These are phyloP conservation scores for Hsuehochloa calcarea DNA, from an alignment of 176 grass and related monocot genomes.

Conservation along the genomic window DNA sequence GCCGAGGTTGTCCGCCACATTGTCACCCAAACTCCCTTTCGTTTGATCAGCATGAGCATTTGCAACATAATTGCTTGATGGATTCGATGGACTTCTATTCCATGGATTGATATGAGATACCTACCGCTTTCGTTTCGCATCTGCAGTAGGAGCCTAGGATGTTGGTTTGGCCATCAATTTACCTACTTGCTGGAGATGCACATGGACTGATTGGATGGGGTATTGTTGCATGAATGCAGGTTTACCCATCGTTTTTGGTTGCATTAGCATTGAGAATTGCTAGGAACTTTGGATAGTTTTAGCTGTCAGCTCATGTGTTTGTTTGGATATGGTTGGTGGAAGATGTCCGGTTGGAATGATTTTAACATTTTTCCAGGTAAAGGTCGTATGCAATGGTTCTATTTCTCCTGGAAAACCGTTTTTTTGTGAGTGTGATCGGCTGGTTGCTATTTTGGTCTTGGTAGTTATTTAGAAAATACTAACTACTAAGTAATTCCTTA, in stretches of 20 bases:
- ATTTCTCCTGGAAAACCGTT: background rate
- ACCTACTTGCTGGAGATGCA: background rate
- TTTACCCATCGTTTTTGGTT: conserved; percentile 27
- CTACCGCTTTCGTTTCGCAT: background rate
- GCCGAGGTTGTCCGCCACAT: conserved; percentile 44
- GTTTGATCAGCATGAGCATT: conserved; percentile 19
- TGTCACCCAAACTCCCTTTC: background rate
- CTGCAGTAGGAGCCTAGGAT: conserved; percentile 14
- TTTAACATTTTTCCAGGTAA: conserved; percentile 3
- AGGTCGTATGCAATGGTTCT: background rate
- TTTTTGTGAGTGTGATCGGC: background rate
- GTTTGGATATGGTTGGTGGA: conserved; percentile 39
- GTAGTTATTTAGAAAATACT: background rate
- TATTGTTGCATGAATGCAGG: conserved; percentile 12
- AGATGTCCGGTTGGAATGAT: conserved; percentile 3
- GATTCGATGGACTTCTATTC: conserved; percentile 10
- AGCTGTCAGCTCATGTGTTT: conserved; percentile 9
- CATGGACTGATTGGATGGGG: background rate
- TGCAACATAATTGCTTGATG: background rate
- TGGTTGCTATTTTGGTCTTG: background rate
- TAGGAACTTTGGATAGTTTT: background rate
- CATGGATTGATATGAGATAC: background rate
- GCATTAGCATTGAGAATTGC: background rate
- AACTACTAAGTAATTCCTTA: background rate
- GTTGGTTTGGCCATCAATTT: conserved; percentile 25